Conservation (phyloP, 2,329 filamentous ascomycete genomes). For the Cladobotryum protrusum region DNA sequence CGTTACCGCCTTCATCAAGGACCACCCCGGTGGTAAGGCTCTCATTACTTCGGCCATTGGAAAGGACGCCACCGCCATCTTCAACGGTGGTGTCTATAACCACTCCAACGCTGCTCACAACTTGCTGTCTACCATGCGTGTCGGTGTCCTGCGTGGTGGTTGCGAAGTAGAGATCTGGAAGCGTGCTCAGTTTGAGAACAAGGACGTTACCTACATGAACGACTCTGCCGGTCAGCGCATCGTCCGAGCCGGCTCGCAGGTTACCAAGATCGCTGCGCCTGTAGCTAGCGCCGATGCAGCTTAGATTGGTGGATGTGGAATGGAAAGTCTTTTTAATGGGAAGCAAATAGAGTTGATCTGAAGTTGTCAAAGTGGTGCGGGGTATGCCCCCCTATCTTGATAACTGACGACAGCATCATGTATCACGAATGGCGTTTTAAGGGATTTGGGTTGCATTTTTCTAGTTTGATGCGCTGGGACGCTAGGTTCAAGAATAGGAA, state of each 20-base stretch:
- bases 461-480: neutral
- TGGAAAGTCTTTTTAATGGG: neutral
- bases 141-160: slow-evolving; percentile 78
- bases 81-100: slow-evolving; percentile 86
- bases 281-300: slow-evolving; percentile 80
- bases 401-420: neutral
- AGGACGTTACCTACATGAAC: slow-evolving; percentile 72
- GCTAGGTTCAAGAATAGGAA: neutral
- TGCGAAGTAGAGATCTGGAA: slow-evolving; percentile 94
- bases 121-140: slow-evolving; percentile 78
- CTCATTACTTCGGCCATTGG: slow-evolving; percentile 77
- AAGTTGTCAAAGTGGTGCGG: neutral
- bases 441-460: slow-evolving; percentile 1
- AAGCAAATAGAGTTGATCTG: neutral
- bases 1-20: slow-evolving; percentile 75
- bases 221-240: slow-evolving; percentile 78
- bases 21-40: slow-evolving; percentile 84
- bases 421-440: slow-evolving; percentile 11
- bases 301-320: slow-evolving; percentile 30
- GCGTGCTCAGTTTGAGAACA: slow-evolving; percentile 75
- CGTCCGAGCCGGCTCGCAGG: slow-evolving; percentile 77
- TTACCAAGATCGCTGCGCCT: slow-evolving; percentile 76
- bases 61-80: slow-evolving; percentile 84
- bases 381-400: neutral
- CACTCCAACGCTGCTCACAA: slow-evolving; percentile 90